A percentile compares a stretch with the other conserved stretches of the same genome.
Conservation (phyloP, 208 protist genomes). For the Trypanosoma vivax region DNA sequence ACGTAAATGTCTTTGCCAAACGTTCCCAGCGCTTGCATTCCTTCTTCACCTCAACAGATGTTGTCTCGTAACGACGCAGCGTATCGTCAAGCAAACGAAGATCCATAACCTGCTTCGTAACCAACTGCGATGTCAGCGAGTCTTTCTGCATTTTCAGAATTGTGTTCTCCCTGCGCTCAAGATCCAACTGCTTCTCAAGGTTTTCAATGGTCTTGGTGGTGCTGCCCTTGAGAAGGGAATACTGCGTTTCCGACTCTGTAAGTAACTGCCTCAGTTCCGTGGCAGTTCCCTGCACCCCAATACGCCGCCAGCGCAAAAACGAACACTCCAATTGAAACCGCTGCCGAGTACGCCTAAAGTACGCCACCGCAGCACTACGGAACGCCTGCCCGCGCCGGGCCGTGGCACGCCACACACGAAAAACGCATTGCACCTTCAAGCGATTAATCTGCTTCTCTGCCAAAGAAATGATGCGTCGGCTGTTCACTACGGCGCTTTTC, state of each 20-base stretch:
- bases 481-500: slow-evolving; percentile 37
- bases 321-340: slow-evolving; percentile 37
- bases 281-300: slow-evolving; percentile 23
- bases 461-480: slow-evolving; percentile 39
- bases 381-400: slow-evolving; percentile 19
- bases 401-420: slow-evolving; percentile 48
- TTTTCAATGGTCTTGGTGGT: slow-evolving; percentile 5
- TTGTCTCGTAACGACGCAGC: neutral
- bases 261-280: slow-evolving; percentile 6
- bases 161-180: slow-evolving; percentile 19
- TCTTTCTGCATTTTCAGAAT: slow-evolving; percentile 38
- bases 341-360: slow-evolving; percentile 22
- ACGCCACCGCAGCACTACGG: slow-evolving; percentile 27
- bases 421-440: slow-evolving; percentile 18
- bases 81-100: slow-evolving; percentile 33
- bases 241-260: slow-evolving; percentile 14
- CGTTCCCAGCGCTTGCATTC: slow-evolving; percentile 63
- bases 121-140: slow-evolving; percentile 50
- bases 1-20: slow-evolving; percentile 71
- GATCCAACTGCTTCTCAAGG: slow-evolving; percentile 26
- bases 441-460: slow-evolving; percentile 34
- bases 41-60: slow-evolving; percentile 13
- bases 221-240: slow-evolving; percentile 3
- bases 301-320: slow-evolving; percentile 70
- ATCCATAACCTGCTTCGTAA: slow-evolving; percentile 53